Evolutionary conservation across 2,329 filamentous ascomycete species (phyloP).

Genomic region (Lomentospora prolificans): DNA sequence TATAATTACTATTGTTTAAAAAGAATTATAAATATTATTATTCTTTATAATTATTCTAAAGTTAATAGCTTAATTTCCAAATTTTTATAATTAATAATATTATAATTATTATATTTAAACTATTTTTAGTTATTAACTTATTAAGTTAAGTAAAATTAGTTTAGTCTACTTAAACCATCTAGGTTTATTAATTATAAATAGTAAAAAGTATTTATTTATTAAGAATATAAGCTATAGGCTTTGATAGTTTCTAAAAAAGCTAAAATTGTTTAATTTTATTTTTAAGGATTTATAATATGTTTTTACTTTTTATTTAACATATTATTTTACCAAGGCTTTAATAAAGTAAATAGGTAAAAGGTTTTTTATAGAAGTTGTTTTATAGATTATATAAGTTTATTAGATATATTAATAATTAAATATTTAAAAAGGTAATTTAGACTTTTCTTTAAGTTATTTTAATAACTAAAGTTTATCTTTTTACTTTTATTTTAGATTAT

Average conservation of each 20-base stretch:
- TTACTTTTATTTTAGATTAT: no score
- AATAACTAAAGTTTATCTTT: no score
- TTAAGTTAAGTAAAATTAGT: constrained; percentile 7
- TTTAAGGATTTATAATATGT: neutral
- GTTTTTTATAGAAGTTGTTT: no score
- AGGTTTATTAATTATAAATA: neutral
- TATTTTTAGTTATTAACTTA: neutral
- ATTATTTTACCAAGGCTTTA: neutral
- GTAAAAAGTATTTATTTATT: neutral
- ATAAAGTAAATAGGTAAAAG: neutral
- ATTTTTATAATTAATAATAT: neutral
- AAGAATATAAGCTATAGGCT: constrained; percentile 3
- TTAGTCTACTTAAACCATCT: no score
- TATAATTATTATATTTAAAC: neutral
- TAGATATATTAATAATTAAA: no score
- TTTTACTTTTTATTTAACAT: neutral
- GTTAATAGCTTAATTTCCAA: no score
- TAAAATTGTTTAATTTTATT: neutral
- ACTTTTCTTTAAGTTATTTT: no score
- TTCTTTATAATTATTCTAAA: no score
- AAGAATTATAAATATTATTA: no score
- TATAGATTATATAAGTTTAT: no score
- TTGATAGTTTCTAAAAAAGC: neutral
- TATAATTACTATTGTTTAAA: no score
- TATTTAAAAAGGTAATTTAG: no score